phyloP scores from a whole-genome alignment of 305 asterid species.

The Solanum hybrid region DNA sequence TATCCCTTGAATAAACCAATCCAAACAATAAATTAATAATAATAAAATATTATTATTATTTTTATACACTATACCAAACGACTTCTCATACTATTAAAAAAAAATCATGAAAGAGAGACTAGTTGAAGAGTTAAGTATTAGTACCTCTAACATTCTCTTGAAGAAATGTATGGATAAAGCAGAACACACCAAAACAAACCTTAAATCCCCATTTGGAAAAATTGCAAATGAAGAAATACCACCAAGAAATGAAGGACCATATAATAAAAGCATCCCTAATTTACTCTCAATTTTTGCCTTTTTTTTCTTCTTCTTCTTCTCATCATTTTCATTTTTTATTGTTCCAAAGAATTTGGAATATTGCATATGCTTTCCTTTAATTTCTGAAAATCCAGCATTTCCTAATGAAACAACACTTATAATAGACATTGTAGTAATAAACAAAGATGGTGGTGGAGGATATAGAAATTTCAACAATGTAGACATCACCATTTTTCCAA shows the following conservation, averaged over 20 bases:
- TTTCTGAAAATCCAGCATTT: slow-evolving; percentile 45
- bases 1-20: not conserved
- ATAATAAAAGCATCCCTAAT: slow-evolving; percentile 26
- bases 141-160: slow-evolving; percentile 38
- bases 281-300: slow-evolving; percentile 10
- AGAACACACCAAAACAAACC: slow-evolving; percentile 17
- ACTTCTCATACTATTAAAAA: not conserved
- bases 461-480: slow-evolving; percentile 26
- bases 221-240: slow-evolving; percentile 18
- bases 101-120: not conserved
- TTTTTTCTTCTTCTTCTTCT: not conserved
- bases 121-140: slow-evolving; percentile 4
- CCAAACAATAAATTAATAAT: not conserved
- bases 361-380: slow-evolving; percentile 42
- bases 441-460: slow-evolving; percentile 51
- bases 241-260: slow-evolving; percentile 29
- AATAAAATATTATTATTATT: not conserved
- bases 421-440: slow-evolving; percentile 40
- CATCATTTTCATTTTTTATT: not conserved
- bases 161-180: slow-evolving; percentile 30
- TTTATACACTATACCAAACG: not conserved
- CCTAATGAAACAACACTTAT: slow-evolving; percentile 24
- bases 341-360: slow-evolving; percentile 43
- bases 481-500: slow-evolving; percentile 22
- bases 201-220: slow-evolving; percentile 8